phyloP scores from a whole-genome alignment of 441 rosid species.

The Brassica balearica region DNA sequence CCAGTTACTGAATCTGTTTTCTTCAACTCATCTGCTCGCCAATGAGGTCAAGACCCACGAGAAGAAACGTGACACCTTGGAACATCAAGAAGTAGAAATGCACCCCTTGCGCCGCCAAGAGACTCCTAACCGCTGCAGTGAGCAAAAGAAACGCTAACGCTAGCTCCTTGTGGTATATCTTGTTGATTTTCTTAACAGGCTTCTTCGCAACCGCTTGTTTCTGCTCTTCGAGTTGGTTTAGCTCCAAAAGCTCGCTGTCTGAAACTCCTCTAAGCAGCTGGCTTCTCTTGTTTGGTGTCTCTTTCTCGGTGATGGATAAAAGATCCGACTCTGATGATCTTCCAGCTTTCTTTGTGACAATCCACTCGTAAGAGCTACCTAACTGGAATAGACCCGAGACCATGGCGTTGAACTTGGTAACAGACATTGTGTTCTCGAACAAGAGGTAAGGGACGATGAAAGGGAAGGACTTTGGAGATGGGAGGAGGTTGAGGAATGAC shows the following conservation, averaged over 20 bases:
- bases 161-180: constrained; percentile 85
- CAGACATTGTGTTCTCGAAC: constrained; percentile 97
- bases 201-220: constrained; percentile 46
- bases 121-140: constrained; percentile 78
- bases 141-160: constrained; percentile 83
- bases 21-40: constrained; percentile 85
- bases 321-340: constrained; percentile 83
- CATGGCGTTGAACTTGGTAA: constrained; percentile 93
- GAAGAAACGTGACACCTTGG: constrained; percentile 84
- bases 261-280: constrained; percentile 66
- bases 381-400: constrained; percentile 85
- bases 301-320: constrained; percentile 67
- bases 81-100: constrained; percentile 90
- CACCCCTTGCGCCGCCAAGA: constrained; percentile 81
- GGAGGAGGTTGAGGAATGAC: constrained; percentile 89
- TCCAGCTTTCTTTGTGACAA: constrained; percentile 95
- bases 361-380: constrained; percentile 93
- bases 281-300: constrained; percentile 52
- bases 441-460: constrained; percentile 92
- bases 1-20: not conserved
- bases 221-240: constrained; percentile 60
- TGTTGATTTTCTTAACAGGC: constrained; percentile 68
- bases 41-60: constrained; percentile 86
- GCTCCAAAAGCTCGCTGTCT: constrained; percentile 67
- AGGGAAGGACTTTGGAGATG: constrained; percentile 80